phyloP scores from a whole-genome alignment of 371 early-diverging fungal species.

The Lichtheimia ramosa region DNA sequence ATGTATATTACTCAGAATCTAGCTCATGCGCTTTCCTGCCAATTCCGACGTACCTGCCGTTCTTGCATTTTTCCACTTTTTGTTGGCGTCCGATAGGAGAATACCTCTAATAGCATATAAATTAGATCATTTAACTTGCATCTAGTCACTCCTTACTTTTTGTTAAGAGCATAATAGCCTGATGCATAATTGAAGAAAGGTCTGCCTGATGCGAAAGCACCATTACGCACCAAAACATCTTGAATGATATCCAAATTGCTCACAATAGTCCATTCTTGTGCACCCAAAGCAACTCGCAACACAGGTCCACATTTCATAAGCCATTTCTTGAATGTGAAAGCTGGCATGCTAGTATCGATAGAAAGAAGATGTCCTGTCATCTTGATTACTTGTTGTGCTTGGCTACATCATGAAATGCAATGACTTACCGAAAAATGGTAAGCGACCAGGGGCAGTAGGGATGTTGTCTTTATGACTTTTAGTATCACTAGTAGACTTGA shows the following conservation, averaged over 20 bases:
- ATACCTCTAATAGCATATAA: constrained; percentile 8
- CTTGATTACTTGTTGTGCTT: neutral
- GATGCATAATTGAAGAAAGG: constrained; percentile 5
- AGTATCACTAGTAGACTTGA: neutral
- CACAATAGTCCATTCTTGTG: constrained; percentile 15
- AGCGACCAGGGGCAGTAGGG: neutral
- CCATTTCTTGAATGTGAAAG: constrained; percentile 2
- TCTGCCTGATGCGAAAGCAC: constrained; percentile 8
- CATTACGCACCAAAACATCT: constrained; percentile 12
- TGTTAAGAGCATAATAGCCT: constrained; percentile 14
- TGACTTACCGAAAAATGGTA: constrained; percentile 1
- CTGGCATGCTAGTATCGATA: neutral
- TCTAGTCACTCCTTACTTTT: constrained; percentile 9
- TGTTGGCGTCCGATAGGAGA: constrained; percentile 3
- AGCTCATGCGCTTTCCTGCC: too few species aligned
- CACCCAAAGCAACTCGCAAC: constrained; percentile 17
- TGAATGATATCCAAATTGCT: constrained; percentile 17
- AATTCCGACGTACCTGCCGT: constrained; percentile 5
- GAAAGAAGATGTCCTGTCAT: neutral
- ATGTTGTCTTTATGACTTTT: neutral
- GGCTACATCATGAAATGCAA: neutral
- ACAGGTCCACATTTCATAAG: constrained; percentile 7
- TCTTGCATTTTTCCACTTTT: constrained; percentile 11
- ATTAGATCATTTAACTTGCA: neutral
- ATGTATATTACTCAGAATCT: neutral